Conservation (phyloP, 116 monocot species). For the Posidonia oceanica region DNA sequence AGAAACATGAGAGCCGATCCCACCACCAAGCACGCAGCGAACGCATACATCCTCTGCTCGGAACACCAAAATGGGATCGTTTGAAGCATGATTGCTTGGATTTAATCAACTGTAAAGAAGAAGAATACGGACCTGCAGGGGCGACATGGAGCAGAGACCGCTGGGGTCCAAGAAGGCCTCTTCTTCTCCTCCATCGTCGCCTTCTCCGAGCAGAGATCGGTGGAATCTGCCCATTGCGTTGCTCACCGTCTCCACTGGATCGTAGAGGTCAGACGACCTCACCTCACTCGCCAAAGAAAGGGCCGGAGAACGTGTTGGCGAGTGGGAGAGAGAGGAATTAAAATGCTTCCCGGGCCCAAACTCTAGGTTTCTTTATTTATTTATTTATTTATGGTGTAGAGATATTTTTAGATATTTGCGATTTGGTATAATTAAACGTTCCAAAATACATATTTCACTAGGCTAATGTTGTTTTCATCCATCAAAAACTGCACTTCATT, state of each 20-base stretch:
- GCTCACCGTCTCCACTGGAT: conserved; percentile 9
- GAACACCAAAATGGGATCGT: not conserved
- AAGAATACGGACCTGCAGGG: conserved; percentile 5
- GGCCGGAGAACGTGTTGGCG: too few species aligned
- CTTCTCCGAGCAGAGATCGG: conserved; percentile 3
- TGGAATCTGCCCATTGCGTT: conserved; percentile 10
- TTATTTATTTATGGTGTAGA: too few species aligned
- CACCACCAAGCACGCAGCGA: conserved; percentile 11
- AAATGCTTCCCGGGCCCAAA: too few species aligned
- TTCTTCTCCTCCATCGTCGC: not conserved
- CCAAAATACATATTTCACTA: too few species aligned
- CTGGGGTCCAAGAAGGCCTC: conserved; percentile 5
- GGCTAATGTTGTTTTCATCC: too few species aligned
- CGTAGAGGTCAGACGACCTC: too few species aligned
- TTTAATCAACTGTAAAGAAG: not conserved
- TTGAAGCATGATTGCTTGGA: not conserved
- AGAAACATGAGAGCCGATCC: conserved; percentile 17
- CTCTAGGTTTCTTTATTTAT: too few species aligned
- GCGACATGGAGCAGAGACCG: conserved; percentile 14
- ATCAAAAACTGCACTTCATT: too few species aligned
- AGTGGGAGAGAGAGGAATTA: too few species aligned
- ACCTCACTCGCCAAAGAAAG: too few species aligned
- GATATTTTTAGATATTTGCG: too few species aligned
- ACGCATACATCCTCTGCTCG: conserved; percentile 20
- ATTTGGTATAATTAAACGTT: too few species aligned